Conservation (phyloP, 1,284 basidiomycete species). For the Ceratobasidium sp. region DNA sequence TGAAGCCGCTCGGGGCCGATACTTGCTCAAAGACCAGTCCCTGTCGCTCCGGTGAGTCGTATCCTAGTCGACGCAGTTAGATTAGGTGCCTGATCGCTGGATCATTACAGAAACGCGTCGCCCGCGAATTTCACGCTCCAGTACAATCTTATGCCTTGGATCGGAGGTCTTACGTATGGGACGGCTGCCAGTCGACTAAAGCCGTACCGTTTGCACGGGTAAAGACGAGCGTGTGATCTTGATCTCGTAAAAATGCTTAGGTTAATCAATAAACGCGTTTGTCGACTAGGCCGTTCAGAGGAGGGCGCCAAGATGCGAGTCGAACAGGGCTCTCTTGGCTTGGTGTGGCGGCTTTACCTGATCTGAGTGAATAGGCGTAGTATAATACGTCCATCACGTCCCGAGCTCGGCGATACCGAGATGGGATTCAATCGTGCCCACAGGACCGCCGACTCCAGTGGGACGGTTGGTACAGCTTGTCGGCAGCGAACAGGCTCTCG, state of each 20-base stretch:
- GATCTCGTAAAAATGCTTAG: not conserved
- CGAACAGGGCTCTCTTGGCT: not conserved
- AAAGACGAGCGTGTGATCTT: conserved; percentile 16
- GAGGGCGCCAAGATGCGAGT: not conserved
- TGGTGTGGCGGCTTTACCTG: too few species aligned
- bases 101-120: conserved; percentile 64
- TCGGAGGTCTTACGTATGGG: conserved; percentile 81
- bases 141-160: conserved; percentile 92
- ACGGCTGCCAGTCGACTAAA: conserved; percentile 72
- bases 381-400: conserved; percentile 19
- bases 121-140: conserved; percentile 79
- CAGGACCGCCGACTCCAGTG: not conserved
- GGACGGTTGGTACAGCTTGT: not conserved
- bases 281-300: not conserved
- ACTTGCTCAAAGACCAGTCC: conserved; percentile 81
- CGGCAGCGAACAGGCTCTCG: conserved; percentile 15
- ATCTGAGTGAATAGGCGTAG: too few species aligned
- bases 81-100: not conserved
- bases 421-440: not conserved
- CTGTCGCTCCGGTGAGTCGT: conserved; percentile 79
- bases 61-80: not conserved
- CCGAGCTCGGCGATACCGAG: not conserved
- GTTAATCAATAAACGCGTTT: not conserved
- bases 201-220: conserved; percentile 63
- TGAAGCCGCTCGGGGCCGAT: conserved; percentile 80